Percentiles rank a stretch among this genome's conserved stretches.
phyloP scores from a whole-genome alignment of 73 alveolate species.

The Stentor coeruleus region DNA sequence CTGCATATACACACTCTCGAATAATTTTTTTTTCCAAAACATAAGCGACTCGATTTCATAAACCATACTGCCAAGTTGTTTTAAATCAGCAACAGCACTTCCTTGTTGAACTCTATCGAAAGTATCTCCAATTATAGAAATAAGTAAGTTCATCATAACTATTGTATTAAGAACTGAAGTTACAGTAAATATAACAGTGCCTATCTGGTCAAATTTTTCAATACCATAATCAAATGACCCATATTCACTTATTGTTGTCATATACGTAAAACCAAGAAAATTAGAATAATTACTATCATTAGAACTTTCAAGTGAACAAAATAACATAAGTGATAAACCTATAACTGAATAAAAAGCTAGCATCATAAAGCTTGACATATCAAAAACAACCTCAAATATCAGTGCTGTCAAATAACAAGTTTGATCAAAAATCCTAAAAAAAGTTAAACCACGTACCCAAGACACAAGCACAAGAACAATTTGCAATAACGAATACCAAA shows the following conservation, averaged over 20 bases:
- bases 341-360: background rate
- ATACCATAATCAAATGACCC: background rate
- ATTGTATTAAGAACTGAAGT: background rate
- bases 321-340: background rate
- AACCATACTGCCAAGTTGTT: background rate
- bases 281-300: too few species aligned
- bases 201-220: background rate
- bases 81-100: background rate
- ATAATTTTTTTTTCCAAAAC: background rate
- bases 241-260: background rate
- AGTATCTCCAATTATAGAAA: background rate
- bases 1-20: background rate
- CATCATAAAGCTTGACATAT: background rate
- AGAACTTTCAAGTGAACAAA: too few species aligned
- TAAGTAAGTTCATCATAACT: background rate
- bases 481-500: too few species aligned
- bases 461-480: background rate
- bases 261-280: background rate
- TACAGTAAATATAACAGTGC: background rate
- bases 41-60: background rate
- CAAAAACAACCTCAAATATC: background rate
- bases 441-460: background rate
- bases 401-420: background rate
- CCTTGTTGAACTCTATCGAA: conserved; percentile 1
- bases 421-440: background rate